Conservation (phyloP, 257 asterid genomes). For the Ligustrum vulgare region DNA sequence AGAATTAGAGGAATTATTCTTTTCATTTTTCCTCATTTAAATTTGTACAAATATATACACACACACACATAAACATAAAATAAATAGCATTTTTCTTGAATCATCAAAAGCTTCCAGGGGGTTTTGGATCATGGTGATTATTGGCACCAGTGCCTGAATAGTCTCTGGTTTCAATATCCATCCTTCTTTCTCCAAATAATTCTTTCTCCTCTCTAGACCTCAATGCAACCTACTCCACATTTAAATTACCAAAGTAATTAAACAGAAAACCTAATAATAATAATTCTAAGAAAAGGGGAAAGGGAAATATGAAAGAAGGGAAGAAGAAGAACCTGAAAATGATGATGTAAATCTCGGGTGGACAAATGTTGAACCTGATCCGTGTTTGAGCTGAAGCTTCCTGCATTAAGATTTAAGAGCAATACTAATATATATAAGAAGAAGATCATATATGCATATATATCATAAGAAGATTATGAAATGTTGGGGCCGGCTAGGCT, state of each 20-base stretch:
- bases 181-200: neutral
- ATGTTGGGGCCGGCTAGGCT: neutral
- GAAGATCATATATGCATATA: neutral
- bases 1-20: neutral
- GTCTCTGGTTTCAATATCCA: neutral
- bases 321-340: neutral
- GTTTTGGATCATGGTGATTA: slow-evolving; percentile 7
- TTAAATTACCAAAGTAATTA: neutral
- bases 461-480: neutral
- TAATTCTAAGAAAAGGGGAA: neutral
- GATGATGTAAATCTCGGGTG: neutral
- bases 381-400: neutral
- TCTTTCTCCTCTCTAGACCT: neutral
- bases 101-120: neutral
- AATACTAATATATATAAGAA: neutral
- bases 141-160: slow-evolving; percentile 6
- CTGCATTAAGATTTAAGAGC: neutral
- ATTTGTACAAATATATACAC: neutral
- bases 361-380: neutral
- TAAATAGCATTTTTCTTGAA: neutral
- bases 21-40: neutral
- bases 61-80: no score
- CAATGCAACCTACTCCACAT: neutral
- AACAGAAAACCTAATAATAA: neutral
- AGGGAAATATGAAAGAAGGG: neutral